These are phyloP conservation scores for Lactarius hengduanensis DNA, from an alignment of 768 basidiomycete genomes.

Conservation along the genomic window DNA sequence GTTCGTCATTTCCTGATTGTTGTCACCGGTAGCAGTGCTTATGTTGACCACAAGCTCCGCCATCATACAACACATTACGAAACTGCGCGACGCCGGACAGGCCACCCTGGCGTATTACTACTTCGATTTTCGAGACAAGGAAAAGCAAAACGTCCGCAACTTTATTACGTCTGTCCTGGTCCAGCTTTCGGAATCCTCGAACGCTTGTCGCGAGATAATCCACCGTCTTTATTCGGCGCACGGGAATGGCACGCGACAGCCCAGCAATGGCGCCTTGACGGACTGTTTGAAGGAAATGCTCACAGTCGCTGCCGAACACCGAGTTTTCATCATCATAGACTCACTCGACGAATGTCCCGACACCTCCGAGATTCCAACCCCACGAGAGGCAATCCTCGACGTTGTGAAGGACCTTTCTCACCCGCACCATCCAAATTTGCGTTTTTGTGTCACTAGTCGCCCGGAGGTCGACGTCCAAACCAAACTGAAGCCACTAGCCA, in stretches of 20 bases:
- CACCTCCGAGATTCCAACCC: not conserved
- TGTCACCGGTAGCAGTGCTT: not conserved
- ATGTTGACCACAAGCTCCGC: not conserved
- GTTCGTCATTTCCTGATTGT: not conserved
- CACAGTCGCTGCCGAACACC: not conserved
- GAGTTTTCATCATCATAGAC: not conserved
- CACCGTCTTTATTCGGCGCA: not conserved
- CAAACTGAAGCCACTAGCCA: not conserved
- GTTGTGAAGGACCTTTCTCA: slow-evolving; percentile 5
- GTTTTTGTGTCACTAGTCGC: slow-evolving; percentile 12
- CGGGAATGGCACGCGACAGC: not conserved
- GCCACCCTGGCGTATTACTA: slow-evolving; percentile 7
- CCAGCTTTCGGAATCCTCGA: not conserved
- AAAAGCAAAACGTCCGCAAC: slow-evolving; percentile 6
- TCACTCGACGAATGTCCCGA: slow-evolving; percentile 10
- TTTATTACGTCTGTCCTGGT: not conserved
- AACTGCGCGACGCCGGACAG: not conserved
- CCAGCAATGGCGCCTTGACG: not conserved
- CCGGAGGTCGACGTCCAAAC: slow-evolving; percentile 10
- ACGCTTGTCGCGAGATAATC: not conserved
- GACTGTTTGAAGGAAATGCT: not conserved
- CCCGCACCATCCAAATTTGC: not conserved
- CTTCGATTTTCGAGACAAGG: slow-evolving; percentile 10
- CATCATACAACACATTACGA: slow-evolving; percentile 1
- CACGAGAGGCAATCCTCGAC: not conserved